Evolutionary conservation across 805 yeast species (phyloP), one percentile per base, ranked within the genome.

Genomic region (Candida railenensis): DNA sequence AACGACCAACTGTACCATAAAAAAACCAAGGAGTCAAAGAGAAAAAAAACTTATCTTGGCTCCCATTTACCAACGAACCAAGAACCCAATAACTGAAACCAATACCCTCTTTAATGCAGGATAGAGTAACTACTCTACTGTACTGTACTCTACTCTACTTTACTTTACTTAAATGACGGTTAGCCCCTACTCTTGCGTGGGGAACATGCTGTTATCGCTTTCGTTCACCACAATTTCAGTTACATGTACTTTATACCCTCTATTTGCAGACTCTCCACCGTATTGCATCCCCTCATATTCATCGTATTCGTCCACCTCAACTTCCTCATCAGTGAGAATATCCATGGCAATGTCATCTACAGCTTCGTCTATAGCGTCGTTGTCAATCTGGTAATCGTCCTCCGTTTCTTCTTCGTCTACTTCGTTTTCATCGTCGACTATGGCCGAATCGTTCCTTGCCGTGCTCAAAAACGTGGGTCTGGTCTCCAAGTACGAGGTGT

Each of bases 211-310:
- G 22, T 53, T 53, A 37, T 69, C 75, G 37, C 56, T 53, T 34
- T 69, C 75, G 47, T 66, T 57, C 21, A 72, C 64, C 11, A 66
- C 50, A 5, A 72, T 70, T 22, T 72, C 77, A 4, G 74, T 69
- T 22, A 72, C 77, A 33, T 65, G 69, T 12, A 72, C 74, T 48
- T 61, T 66, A 54, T 70, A 65, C 33, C 57, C 48, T 42, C 61
- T 41, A 42, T 53, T 58, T 34, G 58, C 49, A 9, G 60, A 50
- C 30, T 57, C 62, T 21, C 56, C 62, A 11, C 55, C 58, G 48
- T 62, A 57, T 30, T 40, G 47, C 38, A 51, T 50, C 8, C 56
- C 57, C 36, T 57, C 60, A 36, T 50, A 52, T 33, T 57, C 60
- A 21, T 55, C 58, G 33, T 53, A 49, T 32, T 55, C 62, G 19